Evolutionary conservation across 495 filamentous ascomycete species (phyloP).

Genomic region (Bryoglossum gracile): DNA sequence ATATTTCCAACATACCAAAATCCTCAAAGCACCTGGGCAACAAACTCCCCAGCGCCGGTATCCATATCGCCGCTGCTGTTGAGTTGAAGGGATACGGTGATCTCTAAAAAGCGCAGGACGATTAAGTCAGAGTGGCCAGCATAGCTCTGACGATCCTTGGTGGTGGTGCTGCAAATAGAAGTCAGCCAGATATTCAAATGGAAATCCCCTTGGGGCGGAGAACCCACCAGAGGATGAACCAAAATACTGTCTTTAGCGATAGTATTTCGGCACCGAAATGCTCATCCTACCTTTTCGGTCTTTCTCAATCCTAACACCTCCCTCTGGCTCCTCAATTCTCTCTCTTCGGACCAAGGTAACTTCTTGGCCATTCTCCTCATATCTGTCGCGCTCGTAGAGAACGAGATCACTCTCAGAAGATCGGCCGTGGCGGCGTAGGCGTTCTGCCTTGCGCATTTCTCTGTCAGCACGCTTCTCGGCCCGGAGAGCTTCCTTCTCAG

Average conservation of each 20-base stretch:
- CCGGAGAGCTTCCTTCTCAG: slow-evolving; percentile 22
- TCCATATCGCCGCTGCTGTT: background rate
- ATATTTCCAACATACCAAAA: background rate
- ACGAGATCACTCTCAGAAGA: slow-evolving; percentile 35
- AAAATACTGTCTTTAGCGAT: slow-evolving; percentile 29
- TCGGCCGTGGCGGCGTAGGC: slow-evolving; percentile 11
- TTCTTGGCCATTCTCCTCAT: slow-evolving; percentile 40
- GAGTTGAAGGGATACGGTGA: background rate
- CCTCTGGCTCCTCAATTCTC: slow-evolving; percentile 42
- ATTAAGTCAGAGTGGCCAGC: slow-evolving; percentile 71
- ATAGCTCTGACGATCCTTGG: slow-evolving; percentile 63
- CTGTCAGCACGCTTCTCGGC: slow-evolving; percentile 35
- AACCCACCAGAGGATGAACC: slow-evolving; percentile 22
- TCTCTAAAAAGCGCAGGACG: background rate
- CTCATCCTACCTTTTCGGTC: slow-evolving; percentile 83
- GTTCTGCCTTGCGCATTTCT: slow-evolving; percentile 34
- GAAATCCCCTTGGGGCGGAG: slow-evolving; percentile 10
- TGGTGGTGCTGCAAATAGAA: slow-evolving; percentile 41
- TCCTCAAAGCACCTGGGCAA: background rate
- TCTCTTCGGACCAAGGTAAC: slow-evolving; percentile 48
- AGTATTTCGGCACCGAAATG: slow-evolving; percentile 53
- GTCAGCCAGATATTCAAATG: slow-evolving; percentile 12
- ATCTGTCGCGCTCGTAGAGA: slow-evolving; percentile 31
- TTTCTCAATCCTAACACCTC: slow-evolving; percentile 62
- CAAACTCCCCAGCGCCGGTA: too few species aligned